Evolutionary conservation across 768 basidiomycete genomes (phyloP).

Genomic region (Aureoboletus auriporus): DNA sequence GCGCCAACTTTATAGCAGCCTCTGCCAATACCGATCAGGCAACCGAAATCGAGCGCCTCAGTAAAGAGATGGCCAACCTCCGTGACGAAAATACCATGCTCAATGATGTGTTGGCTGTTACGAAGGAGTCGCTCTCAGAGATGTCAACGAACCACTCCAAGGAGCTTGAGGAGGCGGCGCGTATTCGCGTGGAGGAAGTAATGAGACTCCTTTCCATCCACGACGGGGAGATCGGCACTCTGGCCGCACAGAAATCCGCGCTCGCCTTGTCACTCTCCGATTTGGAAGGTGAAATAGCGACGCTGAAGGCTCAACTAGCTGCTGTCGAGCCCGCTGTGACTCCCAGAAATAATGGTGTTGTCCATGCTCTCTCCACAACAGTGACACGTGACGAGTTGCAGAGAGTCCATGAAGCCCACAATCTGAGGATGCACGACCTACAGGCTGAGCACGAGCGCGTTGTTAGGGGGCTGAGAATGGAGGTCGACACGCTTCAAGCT

Average conservation of each 20-base stretch:
- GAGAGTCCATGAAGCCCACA: constrained; percentile 79
- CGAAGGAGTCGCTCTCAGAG: constrained; percentile 66
- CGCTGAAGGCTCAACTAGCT: constrained; percentile 50
- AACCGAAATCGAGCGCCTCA: constrained; percentile 52
- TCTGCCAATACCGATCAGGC: constrained; percentile 46
- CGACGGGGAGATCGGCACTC: constrained; percentile 53
- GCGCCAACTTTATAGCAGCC: constrained; percentile 39
- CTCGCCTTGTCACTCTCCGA: constrained; percentile 63
- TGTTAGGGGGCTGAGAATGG: constrained; percentile 47
- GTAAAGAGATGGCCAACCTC: constrained; percentile 53
- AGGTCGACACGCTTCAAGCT: constrained; percentile 50
- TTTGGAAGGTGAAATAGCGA: constrained; percentile 73
- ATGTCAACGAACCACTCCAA: constrained; percentile 64
- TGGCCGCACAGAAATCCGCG: constrained; percentile 60
- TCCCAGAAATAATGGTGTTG: constrained; percentile 54
- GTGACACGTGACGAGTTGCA: constrained; percentile 77
- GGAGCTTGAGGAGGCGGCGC: constrained; percentile 76
- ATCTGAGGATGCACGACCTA: constrained; percentile 72
- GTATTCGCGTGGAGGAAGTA: constrained; percentile 65
- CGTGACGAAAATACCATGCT: constrained; percentile 67
- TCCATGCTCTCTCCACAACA: constrained; percentile 33
- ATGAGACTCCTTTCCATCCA: constrained; percentile 56
- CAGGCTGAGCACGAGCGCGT: constrained; percentile 63
- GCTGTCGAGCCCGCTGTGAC: constrained; percentile 43
- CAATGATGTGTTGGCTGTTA: constrained; percentile 62